These are phyloP conservation scores for Sclerotinia spermophila DNA, from an alignment of 2,329 filamentous ascomycete genomes.

Conservation along the genomic window DNA sequence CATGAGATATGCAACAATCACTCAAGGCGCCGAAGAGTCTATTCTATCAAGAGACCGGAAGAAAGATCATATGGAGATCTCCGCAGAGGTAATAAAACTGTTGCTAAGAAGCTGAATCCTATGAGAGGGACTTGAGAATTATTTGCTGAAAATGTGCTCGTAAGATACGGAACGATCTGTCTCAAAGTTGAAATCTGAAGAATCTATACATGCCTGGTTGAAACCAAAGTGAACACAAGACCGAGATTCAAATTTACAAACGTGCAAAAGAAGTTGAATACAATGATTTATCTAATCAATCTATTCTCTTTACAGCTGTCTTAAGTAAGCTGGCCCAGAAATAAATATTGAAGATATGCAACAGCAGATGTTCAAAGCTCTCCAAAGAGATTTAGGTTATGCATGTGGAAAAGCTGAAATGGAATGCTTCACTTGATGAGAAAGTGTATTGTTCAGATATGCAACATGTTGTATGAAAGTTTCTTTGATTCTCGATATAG, in stretches of 20 bases:
- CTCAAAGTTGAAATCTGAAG: not conserved
- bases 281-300: not conserved
- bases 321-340: not conserved
- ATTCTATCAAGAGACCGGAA: not conserved
- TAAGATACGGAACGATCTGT: not conserved
- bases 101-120: fast-evolving
- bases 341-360: not conserved
- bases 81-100: too few relatives aligned
- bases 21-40: not conserved
- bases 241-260: not conserved
- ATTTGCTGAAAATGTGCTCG: not conserved
- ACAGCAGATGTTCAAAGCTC: not conserved
- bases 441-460: not conserved
- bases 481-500: not conserved
- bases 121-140: not conserved
- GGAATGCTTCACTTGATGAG: too few relatives aligned
- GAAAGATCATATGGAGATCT: not conserved
- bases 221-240: not conserved
- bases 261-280: not conserved
- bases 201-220: not conserved
- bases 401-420: not conserved
- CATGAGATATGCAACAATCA: not conserved
- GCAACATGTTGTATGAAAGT: not conserved
- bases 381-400: not conserved
- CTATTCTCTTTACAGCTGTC: fast-evolving